A percentile compares a stretch with the other conserved stretches of the same genome.
phyloP scores from a whole-genome alignment of 352 stramenopile genomes.

The Phytophthora pseudosyringae region DNA sequence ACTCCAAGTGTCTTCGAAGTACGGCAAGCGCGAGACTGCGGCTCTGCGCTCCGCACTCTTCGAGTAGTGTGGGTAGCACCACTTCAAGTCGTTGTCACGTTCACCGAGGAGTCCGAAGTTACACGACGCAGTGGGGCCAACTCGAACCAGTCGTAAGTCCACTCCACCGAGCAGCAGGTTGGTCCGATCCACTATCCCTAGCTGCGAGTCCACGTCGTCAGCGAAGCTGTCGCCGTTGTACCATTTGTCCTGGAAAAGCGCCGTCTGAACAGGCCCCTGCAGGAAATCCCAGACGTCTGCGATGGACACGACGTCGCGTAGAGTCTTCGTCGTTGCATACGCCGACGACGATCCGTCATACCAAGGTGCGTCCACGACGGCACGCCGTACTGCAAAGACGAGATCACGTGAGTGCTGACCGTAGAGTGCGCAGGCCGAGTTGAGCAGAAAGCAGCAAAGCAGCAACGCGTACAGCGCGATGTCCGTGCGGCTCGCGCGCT shows the following conservation, averaged over 20 bases:
- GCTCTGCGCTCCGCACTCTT: slow-evolving; percentile 28
- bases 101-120: slow-evolving; percentile 5
- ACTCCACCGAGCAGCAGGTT: slow-evolving; percentile 70
- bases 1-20: slow-evolving; percentile 43
- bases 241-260: slow-evolving; percentile 58
- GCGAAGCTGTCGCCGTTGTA: slow-evolving; percentile 65
- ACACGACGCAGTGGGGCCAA: slow-evolving; percentile 37
- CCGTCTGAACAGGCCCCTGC: slow-evolving; percentile 41
- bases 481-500: slow-evolving; percentile 46
- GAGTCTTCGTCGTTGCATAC: slow-evolving; percentile 12
- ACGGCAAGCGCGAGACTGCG: slow-evolving; percentile 13
- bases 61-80: slow-evolving; percentile 54
- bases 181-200: slow-evolving; percentile 53
- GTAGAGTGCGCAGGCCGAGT: slow-evolving; percentile 52
- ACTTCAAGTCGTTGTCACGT: slow-evolving; percentile 11
- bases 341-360: neutral
- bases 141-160: slow-evolving; percentile 58
- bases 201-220: slow-evolving; percentile 52
- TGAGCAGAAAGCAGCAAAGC: slow-evolving; percentile 54
- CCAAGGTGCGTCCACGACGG: slow-evolving; percentile 35
- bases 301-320: slow-evolving; percentile 47
- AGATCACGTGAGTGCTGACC: slow-evolving; percentile 48
- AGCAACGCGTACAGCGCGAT: slow-evolving; percentile 54
- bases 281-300: slow-evolving; percentile 68
- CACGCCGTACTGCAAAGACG: slow-evolving; percentile 34